Evolutionary conservation across 2,329 filamentous ascomycete genomes (phyloP).

Genomic region (Colletotrichum cereale): DNA sequence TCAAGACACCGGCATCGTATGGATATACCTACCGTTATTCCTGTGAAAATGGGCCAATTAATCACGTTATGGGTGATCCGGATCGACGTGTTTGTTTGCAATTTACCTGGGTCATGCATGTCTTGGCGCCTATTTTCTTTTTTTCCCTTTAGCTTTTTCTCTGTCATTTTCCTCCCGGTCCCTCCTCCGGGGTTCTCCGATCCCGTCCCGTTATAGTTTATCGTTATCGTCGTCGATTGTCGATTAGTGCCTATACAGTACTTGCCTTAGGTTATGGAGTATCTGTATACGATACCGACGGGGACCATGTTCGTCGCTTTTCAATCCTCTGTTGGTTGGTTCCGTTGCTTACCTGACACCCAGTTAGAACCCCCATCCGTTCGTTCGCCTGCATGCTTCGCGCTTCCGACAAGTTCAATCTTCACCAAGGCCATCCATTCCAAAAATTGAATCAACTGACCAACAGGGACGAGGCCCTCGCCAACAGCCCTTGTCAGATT

Average conservation of each 20-base stretch:
- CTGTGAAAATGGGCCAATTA: conserved; percentile 35
- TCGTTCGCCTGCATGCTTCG: background rate
- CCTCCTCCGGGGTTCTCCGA: background rate
- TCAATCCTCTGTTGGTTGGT: background rate
- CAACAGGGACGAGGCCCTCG: conserved; percentile 7
- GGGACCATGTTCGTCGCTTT: background rate
- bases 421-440: background rate
- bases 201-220: background rate
- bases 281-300: background rate
- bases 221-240: background rate
- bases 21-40: background rate
- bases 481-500: conserved; percentile 1
- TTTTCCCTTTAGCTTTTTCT: background rate
- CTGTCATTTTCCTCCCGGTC: background rate
- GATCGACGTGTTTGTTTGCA: conserved; percentile 33
- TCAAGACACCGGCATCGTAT: background rate
- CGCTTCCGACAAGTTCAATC: background rate
- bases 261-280: no score
- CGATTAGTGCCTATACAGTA: no score
- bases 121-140: background rate
- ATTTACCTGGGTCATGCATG: conserved; percentile 33
- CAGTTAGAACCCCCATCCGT: no score
- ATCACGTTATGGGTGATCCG: conserved; percentile 29
- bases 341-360: background rate
- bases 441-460: conserved; percentile 5